Base-by-base conservation (phyloP, 1,284 basidiomycete genomes). In the Heterobasidion occidentale region DNA sequence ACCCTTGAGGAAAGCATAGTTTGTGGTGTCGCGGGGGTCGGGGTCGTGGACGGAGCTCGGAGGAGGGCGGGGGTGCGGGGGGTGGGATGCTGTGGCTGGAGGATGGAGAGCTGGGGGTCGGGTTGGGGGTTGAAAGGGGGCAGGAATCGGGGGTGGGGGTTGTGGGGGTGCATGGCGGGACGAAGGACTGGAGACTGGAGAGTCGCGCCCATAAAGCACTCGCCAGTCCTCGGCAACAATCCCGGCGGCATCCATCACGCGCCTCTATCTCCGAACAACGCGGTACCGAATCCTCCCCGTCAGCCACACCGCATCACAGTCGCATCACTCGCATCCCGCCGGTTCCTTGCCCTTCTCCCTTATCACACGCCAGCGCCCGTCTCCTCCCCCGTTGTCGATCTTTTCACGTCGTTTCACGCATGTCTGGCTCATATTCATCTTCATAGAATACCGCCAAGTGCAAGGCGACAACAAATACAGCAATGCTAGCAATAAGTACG, bases 1-100 rank as follows among this genome's bases (percentile, higher is more conserved):
- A 19, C 68, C 68, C 58, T 72, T 72, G 55, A 71, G 69, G 52
- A 72, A 72, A 20, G 70, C 65, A 20, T 69, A 64, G 36, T 62
- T 62, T 36, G 62, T 51, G 17, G 27, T 27, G 27, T 27, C 27
- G 27, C 27, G 27, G 27, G 64, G 63, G 50, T 68, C 67, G 5
- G 35, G 51, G n/a, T 55, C 51, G 46, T 52, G 42, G 7, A 17
- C 53, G 35, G 55, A 19, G 56, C 44, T 54, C 49, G n/a, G 61
- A 59, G 33, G 61, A 56, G 36, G 48, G 56, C 11, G 55, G 35
- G 54, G 27, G 2, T 1, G 27, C 27, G 27, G 27, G 27, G 27
- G 27, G 3, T 3, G 27, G 27, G 27, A 5, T 27, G 27, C 27
- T 27, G 27, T 27, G 27, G 53, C 20, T 52, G 50, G 46, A 50